Evolutionary conservation across 129 eudicot genomes (phyloP), one percentile per base, ranked within the genome.

Genomic region (Dittrichia graveolens): DNA sequence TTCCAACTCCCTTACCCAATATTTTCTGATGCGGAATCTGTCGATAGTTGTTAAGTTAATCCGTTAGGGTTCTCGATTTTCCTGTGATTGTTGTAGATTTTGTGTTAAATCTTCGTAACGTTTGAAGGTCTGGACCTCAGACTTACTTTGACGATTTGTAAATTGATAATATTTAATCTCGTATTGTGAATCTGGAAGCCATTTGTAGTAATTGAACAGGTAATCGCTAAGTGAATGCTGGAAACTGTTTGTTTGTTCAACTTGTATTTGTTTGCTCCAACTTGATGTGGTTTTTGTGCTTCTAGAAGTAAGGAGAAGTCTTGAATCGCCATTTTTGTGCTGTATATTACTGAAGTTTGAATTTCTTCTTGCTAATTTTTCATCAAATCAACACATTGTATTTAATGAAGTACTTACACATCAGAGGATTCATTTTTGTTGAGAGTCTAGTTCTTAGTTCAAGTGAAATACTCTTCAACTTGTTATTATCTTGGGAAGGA

Each of bases 61-160:
- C 7, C 16, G 9, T 61, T 12, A 18, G 16, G 39, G 37, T 5
- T 60, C 42, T 61, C 50, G 61, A 61, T 35, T 9, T n/a, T 13
- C 37, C 7, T 71, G 6, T 44, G 54, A 18, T 19, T 63, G 38
- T 42, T 2, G 39, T 4, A 61, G 61, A 37, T 34, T 3, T 13
- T 48, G 46, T 13, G 60, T 8, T 67, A 31, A 38, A 48, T 39
- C 6, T 37, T 6, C 31, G 65, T 43, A 44, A 56, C 7, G 18
- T 41, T 19, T 71, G 34, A 58, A 72, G 47, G 59, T 58, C 4
- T 7, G 3, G 46, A 59, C 46, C 57, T 72, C 47, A 4, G 34
- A 14, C 19, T 57, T 56, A 7, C 6, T 56, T 6, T 34, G 15
- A 18, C 7, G 40, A 55, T 15, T n/a, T n/a, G n/a, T n/a, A n/a